Evolutionary conservation across 768 basidiomycete species (phyloP).

Genomic region (Mycena crocata): DNA sequence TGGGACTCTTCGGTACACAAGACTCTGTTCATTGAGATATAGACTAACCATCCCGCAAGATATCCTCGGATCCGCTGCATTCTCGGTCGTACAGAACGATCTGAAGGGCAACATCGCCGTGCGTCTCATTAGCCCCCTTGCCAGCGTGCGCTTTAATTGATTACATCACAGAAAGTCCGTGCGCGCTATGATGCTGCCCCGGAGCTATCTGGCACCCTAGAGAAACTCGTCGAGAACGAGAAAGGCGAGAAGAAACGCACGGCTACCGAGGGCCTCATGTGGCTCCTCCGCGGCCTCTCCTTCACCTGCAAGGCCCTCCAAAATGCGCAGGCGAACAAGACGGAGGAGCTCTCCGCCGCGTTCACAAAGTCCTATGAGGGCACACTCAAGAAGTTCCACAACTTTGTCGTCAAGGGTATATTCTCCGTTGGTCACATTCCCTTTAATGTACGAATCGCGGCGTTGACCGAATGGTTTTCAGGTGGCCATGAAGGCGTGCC

Average conservation of each 20-base stretch:
- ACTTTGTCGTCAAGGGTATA: slow-evolving; percentile 75
- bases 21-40: neutral
- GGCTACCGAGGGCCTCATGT: slow-evolving; percentile 93
- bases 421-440: slow-evolving; percentile 59
- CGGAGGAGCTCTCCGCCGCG: slow-evolving; percentile 72
- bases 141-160: neutral
- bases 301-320: slow-evolving; percentile 91
- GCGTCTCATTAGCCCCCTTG: slow-evolving; percentile 40
- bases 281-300: slow-evolving; percentile 90
- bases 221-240: slow-evolving; percentile 86
- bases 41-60: slow-evolving; percentile 58
- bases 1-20: slow-evolving; percentile 87
- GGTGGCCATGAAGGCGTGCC: slow-evolving; percentile 75
- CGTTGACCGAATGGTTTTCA: slow-evolving; percentile 39
- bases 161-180: slow-evolving; percentile 82
- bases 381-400: slow-evolving; percentile 89
- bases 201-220: slow-evolving; percentile 77
- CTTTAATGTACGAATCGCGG: neutral
- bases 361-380: slow-evolving; percentile 86
- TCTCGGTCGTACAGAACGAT: slow-evolving; percentile 86
- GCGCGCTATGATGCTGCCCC: slow-evolving; percentile 79
- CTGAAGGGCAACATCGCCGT: slow-evolving; percentile 93
- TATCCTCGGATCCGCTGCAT: slow-evolving; percentile 87
- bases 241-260: slow-evolving; percentile 86
- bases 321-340: slow-evolving; percentile 72